Evolutionary conservation across 768 basidiomycete species (phyloP).

Genomic region (Leccinum rimulosum): DNA sequence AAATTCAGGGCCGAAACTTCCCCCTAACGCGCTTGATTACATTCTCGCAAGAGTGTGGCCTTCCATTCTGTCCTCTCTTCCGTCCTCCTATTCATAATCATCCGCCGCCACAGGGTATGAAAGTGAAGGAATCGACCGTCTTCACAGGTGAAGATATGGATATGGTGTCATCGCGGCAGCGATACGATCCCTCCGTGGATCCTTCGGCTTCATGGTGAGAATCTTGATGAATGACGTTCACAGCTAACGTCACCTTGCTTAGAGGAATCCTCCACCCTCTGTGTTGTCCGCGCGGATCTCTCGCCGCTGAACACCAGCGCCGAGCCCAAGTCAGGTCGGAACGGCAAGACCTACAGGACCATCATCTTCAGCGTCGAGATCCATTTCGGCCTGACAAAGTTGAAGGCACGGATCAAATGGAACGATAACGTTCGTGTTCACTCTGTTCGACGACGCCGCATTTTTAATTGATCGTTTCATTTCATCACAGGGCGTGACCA

Average conservation of each 20-base stretch:
- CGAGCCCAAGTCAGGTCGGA: conserved; percentile 59
- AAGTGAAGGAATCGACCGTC: conserved; percentile 78
- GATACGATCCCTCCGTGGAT: conserved; percentile 74
- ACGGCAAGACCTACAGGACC: conserved; percentile 75
- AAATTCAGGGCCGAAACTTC: conserved; percentile 68
- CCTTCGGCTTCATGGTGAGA: conserved; percentile 45
- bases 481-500: conserved; percentile 54
- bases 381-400: conserved; percentile 80
- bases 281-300: conserved; percentile 74
- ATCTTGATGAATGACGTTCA: neutral
- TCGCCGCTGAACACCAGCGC: conserved; percentile 72
- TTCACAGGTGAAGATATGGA: conserved; percentile 85
- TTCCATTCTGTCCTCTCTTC: conserved; percentile 1
- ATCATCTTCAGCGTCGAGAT: conserved; percentile 84
- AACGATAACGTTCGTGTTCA: conserved; percentile 59
- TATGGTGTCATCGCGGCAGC: conserved; percentile 81
- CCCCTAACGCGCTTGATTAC: conserved; percentile 82
- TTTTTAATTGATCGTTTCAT: conserved; percentile 3
- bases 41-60: conserved; percentile 63
- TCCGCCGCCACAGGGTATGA: conserved; percentile 48
- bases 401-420: conserved; percentile 82
- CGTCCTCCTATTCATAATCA: conserved; percentile 7
- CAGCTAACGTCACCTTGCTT: conserved; percentile 3
- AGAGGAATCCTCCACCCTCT: conserved; percentile 76
- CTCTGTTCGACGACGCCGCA: neutral